A percentile compares a stretch with the other conserved stretches of the same genome.
Evolutionary conservation across 2,329 filamentous ascomycete species (phyloP).

Genomic region (Exophiala sp.): DNA sequence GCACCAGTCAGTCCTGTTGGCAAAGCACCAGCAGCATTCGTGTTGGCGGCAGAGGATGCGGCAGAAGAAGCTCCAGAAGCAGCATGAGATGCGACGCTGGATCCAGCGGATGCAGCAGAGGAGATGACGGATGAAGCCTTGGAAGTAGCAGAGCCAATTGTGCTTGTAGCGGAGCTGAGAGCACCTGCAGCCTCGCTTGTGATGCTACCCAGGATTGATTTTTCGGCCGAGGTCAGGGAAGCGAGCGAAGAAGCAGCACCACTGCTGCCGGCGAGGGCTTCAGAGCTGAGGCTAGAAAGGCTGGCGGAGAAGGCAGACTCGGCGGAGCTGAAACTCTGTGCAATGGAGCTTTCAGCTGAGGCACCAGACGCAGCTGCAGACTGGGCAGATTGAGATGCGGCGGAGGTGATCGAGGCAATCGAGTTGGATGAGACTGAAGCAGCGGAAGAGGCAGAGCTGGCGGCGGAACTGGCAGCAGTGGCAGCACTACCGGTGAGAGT

Average conservation of each 20-base stretch:
- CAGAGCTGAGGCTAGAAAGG: constrained; percentile 17
- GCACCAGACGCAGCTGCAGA: constrained; percentile 6
- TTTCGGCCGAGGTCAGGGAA: constrained; percentile 14
- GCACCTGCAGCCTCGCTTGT: constrained; percentile 12
- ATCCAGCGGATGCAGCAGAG: constrained; percentile 9
- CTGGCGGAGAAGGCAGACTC: constrained; percentile 13
- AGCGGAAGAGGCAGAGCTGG: neutral
- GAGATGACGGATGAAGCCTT: constrained; percentile 9
- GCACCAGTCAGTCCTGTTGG: constrained; percentile 17
- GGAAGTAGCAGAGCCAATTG: constrained; percentile 7
- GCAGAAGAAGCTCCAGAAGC: constrained; percentile 6
- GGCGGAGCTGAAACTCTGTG: constrained; percentile 13
- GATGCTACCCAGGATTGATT: constrained; percentile 12
- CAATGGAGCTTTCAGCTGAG: constrained; percentile 9
- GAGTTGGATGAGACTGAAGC: constrained; percentile 5
- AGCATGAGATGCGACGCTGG: constrained; percentile 8
- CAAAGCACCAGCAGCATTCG: constrained; percentile 16
- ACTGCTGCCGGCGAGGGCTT: constrained; percentile 11
- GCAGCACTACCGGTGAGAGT: neutral
- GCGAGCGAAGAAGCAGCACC: constrained; percentile 14
- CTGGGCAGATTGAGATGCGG: constrained; percentile 2
- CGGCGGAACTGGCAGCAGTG: neutral
- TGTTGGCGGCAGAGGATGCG: constrained; percentile 5
- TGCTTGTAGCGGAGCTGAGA: constrained; percentile 14
- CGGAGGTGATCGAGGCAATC: constrained; percentile 5